Evolutionary conservation across 2,329 filamentous ascomycete genomes (phyloP).

Genomic region (Torrubiella hemipterigena): DNA sequence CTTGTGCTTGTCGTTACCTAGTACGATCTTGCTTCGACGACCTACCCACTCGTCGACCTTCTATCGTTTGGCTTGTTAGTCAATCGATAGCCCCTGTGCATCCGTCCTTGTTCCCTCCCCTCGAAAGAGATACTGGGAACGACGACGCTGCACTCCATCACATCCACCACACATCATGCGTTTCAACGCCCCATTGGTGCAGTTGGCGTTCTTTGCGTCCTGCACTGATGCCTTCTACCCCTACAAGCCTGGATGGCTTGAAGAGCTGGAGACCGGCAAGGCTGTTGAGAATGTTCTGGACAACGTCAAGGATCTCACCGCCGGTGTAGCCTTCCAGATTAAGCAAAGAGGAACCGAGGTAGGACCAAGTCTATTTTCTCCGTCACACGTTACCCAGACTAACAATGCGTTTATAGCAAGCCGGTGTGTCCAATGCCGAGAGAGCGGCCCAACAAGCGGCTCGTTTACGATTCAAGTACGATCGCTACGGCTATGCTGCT

Average conservation of each 20-base stretch:
- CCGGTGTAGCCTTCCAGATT: conserved; percentile 27
- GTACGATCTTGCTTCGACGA: too few relatives aligned
- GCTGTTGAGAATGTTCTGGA: too few relatives aligned
- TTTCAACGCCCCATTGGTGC: conserved; percentile 23
- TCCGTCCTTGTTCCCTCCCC: too few relatives aligned
- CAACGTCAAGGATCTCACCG: conserved; percentile 7
- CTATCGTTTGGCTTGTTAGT: background rate
- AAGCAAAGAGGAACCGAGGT: conserved; percentile 23
- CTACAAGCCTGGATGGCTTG: conserved; percentile 25
- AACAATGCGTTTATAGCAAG: conserved; percentile 15
- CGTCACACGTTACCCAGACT: conserved; percentile 5
- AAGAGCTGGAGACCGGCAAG: conserved; percentile 14
- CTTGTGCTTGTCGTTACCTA: too few relatives aligned
- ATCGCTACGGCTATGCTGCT: too few relatives aligned
- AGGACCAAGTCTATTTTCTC: background rate
- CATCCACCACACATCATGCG: conserved; percentile 24
- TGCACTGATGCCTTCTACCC: conserved; percentile 35
- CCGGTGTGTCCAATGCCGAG: conserved; percentile 17
- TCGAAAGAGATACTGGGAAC: conserved; percentile 1
- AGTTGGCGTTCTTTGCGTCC: conserved; percentile 35
- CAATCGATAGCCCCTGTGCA: too few relatives aligned
- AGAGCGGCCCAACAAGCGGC: conserved; percentile 24
- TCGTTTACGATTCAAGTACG: conserved; percentile 28
- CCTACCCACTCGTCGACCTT: background rate
- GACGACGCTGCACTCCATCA: conserved; percentile 1